A percentile compares a stretch with the other conserved stretches of the same genome.
phyloP scores from a whole-genome alignment of 2,329 filamentous ascomycete genomes.

The Xylariaceae sp. region DNA sequence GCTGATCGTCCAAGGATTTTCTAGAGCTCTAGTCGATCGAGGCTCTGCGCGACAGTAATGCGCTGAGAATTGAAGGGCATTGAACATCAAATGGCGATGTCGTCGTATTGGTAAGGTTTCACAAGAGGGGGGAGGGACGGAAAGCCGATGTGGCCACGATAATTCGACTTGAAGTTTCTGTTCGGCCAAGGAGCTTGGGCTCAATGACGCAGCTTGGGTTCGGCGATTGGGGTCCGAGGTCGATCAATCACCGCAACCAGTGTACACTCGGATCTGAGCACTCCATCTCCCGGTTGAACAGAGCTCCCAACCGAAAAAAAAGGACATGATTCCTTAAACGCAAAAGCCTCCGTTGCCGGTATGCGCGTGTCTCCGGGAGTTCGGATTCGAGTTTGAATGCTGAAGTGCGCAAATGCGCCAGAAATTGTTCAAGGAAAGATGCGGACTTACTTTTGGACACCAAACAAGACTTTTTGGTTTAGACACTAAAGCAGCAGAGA shows the following conservation, averaged over 20 bases:
- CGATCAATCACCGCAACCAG: slow-evolving; percentile 24
- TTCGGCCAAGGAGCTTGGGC: slow-evolving; percentile 13
- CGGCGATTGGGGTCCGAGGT: slow-evolving; percentile 28
- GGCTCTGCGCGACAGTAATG: slow-evolving; percentile 21
- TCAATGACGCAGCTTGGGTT: slow-evolving; percentile 35
- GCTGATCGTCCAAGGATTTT: slow-evolving; percentile 30
- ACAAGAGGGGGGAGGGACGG: neutral
- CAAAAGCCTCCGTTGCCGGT: slow-evolving; percentile 6
- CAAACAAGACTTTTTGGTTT: slow-evolving; percentile 43
- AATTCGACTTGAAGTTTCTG: slow-evolving; percentile 7
- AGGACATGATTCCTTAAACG: slow-evolving; percentile 1
- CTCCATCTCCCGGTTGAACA: slow-evolving; percentile 11
- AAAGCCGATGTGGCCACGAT: slow-evolving; percentile 4
- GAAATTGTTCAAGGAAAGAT: slow-evolving; percentile 21
- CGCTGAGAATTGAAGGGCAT: slow-evolving; percentile 31
- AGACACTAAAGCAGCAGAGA: slow-evolving; percentile 33
- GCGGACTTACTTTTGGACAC: slow-evolving; percentile 57
- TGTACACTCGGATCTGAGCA: slow-evolving; percentile 13
- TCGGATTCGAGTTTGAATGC: slow-evolving; percentile 27
- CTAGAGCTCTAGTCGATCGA: slow-evolving; percentile 26
- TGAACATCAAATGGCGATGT: slow-evolving; percentile 13
- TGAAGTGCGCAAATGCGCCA: slow-evolving; percentile 20
- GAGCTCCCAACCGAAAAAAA: slow-evolving; percentile 1
- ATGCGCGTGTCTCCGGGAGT: slow-evolving; percentile 3
- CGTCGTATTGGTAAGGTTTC: slow-evolving; percentile 7